Percentiles rank a stretch among this genome's conserved stretches.
These are phyloP conservation scores for Cladosporium sp. DNA, from an alignment of 2,329 filamentous ascomycete species.

Conservation along the genomic window DNA sequence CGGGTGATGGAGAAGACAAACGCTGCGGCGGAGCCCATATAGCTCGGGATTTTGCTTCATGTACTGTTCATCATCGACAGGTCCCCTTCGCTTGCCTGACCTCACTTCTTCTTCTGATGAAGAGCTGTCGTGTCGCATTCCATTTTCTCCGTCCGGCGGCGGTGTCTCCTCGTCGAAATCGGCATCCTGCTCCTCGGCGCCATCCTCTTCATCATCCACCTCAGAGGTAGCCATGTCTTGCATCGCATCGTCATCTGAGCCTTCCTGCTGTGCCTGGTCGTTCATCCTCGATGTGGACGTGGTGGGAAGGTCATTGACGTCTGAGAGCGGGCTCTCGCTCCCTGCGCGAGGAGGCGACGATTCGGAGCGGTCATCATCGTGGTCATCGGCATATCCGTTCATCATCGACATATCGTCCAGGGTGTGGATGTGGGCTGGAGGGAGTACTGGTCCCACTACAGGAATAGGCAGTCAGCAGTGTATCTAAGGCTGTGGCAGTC, in stretches of 20 bases:
- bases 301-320: constrained; percentile 53
- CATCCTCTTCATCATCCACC: constrained; percentile 45
- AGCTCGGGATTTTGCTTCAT: constrained; percentile 90
- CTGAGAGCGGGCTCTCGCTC: constrained; percentile 72
- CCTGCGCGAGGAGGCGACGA: constrained; percentile 45
- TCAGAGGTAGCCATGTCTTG: constrained; percentile 40
- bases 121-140: constrained; percentile 54
- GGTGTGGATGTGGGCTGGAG: constrained; percentile 53
- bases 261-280: constrained; percentile 34
- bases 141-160: constrained; percentile 34
- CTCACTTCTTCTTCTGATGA: constrained; percentile 55
- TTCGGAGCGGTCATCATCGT: constrained; percentile 41
- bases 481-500: constrained; percentile 24
- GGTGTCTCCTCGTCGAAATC: constrained; percentile 69
- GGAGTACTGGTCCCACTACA: constrained; percentile 56
- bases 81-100: constrained; percentile 58
- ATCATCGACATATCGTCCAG: constrained; percentile 48
- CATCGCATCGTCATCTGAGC: constrained; percentile 38
- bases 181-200: constrained; percentile 48
- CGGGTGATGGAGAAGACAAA: constrained; percentile 43
- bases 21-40: constrained; percentile 89
- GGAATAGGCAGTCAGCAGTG: constrained; percentile 37
- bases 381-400: constrained; percentile 60
- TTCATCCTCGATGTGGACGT: constrained; percentile 36
- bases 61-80: constrained; percentile 64